These are phyloP conservation scores for Xylariales sp. DNA, from an alignment of 2,329 filamentous ascomycete species.

Conservation along the genomic window DNA sequence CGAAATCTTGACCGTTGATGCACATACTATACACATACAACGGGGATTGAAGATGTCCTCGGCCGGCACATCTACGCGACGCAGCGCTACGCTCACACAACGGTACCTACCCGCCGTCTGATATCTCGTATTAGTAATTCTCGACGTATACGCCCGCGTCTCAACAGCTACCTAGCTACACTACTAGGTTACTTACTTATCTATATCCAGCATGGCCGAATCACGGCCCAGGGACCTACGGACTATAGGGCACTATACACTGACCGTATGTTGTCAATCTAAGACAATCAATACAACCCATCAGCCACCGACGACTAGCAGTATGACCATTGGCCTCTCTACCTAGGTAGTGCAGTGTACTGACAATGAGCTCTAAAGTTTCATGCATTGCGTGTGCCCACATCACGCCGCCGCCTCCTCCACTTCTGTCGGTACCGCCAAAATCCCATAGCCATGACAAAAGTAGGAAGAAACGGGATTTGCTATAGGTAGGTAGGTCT, in stretches of 20 bases:
- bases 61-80: slow-evolving; percentile 13
- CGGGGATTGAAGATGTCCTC: slow-evolving; percentile 13
- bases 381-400: slow-evolving; percentile 13
- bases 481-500: not conserved
- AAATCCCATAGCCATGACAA: not conserved
- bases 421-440: not conserved
- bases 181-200: too few relatives aligned
- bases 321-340: not conserved
- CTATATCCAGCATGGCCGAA: slow-evolving; percentile 5
- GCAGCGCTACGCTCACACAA: not conserved
- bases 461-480: slow-evolving; percentile 3
- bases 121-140: slow-evolving; percentile 25
- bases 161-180: not conserved
- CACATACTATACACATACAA: slow-evolving; percentile 12
- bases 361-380: slow-evolving; percentile 5
- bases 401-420: not conserved
- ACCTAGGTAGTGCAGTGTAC: too few relatives aligned
- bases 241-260: not conserved
- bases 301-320: slow-evolving; percentile 17
- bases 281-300: slow-evolving; percentile 6
- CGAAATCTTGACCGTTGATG: slow-evolving; percentile 8
- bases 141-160: not conserved
- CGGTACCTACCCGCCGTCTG: slow-evolving; percentile 15
- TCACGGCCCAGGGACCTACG: slow-evolving; percentile 9
- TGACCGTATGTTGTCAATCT: not conserved